phyloP scores from a whole-genome alignment of 179 eudicot genomes.

The Beta corolliflora region DNA sequence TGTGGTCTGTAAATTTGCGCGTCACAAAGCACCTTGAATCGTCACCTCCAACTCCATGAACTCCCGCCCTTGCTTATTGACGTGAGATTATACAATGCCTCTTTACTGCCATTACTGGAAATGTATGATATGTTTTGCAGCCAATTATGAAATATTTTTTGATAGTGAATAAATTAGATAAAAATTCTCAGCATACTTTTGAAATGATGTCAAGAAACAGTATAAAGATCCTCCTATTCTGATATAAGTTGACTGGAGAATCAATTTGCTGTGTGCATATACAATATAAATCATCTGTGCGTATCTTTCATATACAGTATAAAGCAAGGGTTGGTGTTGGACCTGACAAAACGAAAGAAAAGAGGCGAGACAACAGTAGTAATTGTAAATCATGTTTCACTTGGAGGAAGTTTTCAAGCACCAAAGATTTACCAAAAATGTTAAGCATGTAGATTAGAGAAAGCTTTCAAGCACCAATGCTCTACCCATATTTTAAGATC shows the following conservation, averaged over 20 bases:
- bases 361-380: no score
- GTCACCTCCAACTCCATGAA: background rate
- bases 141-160: constrained; percentile 9
- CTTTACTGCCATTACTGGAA: background rate
- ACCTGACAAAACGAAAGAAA: no score
- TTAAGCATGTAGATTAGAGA: no score
- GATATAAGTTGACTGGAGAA: background rate
- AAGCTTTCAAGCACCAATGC: no score
- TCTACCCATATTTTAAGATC: no score
- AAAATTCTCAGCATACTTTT: background rate
- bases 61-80: background rate
- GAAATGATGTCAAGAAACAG: background rate
- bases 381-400: no score
- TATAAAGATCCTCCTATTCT: background rate
- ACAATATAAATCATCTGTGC: no score
- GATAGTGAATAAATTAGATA: background rate
- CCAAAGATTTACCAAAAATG: no score
- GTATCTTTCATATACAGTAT: no score
- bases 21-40: background rate
- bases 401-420: no score
- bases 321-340: no score
- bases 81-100: background rate
- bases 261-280: background rate
- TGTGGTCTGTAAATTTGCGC: background rate
- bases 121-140: background rate